phyloP scores from a whole-genome alignment of 2,329 filamentous ascomycete species.

The Cadophora sp. region DNA sequence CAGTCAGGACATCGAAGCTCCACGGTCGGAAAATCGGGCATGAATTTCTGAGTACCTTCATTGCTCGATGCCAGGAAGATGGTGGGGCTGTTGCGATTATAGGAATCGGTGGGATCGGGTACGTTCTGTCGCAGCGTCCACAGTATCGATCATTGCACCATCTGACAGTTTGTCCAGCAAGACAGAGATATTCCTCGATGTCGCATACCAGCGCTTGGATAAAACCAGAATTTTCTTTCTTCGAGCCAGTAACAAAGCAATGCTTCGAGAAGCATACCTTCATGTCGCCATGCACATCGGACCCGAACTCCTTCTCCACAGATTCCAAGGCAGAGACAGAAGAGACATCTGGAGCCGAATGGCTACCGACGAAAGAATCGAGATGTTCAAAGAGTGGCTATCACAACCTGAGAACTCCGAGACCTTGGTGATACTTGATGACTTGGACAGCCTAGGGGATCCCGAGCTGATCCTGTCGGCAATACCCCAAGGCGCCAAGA shows the following conservation, averaged over 20 bases:
- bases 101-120: conserved; percentile 13
- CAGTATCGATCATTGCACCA: no score
- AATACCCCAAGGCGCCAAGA: conserved; percentile 11
- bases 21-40: background rate
- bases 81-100: conserved; percentile 10
- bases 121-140: background rate
- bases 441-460: background rate
- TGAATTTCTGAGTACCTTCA: background rate
- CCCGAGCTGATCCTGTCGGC: background rate
- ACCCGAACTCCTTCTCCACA: background rate
- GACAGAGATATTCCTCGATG: conserved; percentile 2
- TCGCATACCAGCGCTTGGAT: conserved; percentile 5
- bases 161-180: background rate
- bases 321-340: conserved; percentile 8
- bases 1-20: background rate
- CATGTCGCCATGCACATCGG: conserved; percentile 15
- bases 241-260: background rate
- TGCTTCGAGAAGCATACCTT: conserved; percentile 9
- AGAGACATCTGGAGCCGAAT: conserved; percentile 13
- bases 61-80: background rate
- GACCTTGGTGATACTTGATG: conserved; percentile 6
- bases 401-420: background rate
- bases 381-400: conserved; percentile 12
- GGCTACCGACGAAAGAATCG: conserved; percentile 4
- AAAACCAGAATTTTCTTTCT: conserved; percentile 8